phyloP scores from a whole-genome alignment of 179 eudicot genomes.

The Silene coronaria region DNA sequence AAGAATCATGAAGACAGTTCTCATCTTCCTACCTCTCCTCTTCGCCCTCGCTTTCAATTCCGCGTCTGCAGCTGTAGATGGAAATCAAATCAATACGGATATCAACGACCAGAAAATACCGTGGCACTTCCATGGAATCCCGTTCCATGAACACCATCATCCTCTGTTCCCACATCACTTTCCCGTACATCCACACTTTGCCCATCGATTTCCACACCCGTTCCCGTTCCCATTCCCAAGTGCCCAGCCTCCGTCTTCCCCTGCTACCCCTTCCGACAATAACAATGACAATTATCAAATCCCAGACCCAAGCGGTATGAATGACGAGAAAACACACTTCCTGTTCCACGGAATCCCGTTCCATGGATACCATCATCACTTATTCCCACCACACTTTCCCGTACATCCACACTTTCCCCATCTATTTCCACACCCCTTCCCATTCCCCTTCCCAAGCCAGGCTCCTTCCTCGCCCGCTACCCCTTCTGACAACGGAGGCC shows the following conservation, averaged over 20 bases:
- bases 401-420: neutral
- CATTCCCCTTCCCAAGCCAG: neutral
- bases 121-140: neutral
- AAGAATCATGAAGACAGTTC: too few relatives aligned
- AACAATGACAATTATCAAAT: neutral
- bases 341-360: neutral
- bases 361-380: too few relatives aligned
- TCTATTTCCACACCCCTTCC: neutral
- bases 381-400: neutral
- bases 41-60: too few relatives aligned
- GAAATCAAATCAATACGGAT: neutral
- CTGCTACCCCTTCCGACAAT: neutral
- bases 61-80: too few relatives aligned
- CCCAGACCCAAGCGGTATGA: neutral
- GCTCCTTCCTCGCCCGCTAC: too few relatives aligned
- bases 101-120: neutral
- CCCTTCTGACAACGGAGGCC: neutral
- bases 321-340: neutral
- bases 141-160: too few relatives aligned
- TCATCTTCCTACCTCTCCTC: too few relatives aligned
- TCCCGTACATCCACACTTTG: too few relatives aligned
- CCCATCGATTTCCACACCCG: too few relatives aligned
- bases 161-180: too few relatives aligned
- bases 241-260: conserved; percentile 12
- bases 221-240: conserved; percentile 5